Evolutionary conservation across 768 basidiomycete genomes (phyloP), one percentile per base, ranked within the genome.

Genomic region (Chlorophyllum brunneum): DNA sequence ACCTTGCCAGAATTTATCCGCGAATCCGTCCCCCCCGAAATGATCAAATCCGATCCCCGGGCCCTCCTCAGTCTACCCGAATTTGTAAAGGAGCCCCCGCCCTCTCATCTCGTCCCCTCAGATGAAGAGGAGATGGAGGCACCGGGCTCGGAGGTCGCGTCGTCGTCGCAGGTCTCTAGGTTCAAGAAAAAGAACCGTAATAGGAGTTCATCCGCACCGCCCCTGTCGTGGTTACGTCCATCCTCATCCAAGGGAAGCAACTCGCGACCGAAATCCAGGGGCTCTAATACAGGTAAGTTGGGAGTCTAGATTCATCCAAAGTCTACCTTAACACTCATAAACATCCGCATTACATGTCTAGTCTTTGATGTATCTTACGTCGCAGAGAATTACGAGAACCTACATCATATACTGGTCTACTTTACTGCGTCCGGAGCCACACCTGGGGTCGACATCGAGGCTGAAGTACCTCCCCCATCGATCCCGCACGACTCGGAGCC

Each of bases 351-450:
- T 8, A n/a, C 42, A 38, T 31, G 38, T 66, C 58, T 61, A 59
- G 72, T 61, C 4, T 77, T 81, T 51, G 75, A 79, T 29, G 70
- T 80, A 23, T 60, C 67, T 38, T 79, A 80, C 57, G 71, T 81
- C 29, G 79, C 80, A 22, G 95, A 97, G 67, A 80, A 91, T 61
- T 92, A 95, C 62, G 90, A 94, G 63, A 90, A 83, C 51, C 79
- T 98, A 3, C 82, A 84, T 20, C 86, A 86, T 43, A 77, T 95
- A 26, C 72, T 92, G 30, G 79, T 92, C 20, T 88, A 92, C 63
- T 71, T 94, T 46, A 79, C 79, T 18, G 70, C 83, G 27, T 73
- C 73, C 1, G 79, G 80, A 2, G 62, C 72, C 3, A 73, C 70
- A 1, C 68, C 77, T 3, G 77, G 77, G 2, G 65, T 72, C 9